Percentiles rank a stretch among this genome's conserved stretches.
Evolutionary conservation across 2,329 filamentous ascomycete species (phyloP).

Genomic region (Thielaviopsis punctulata): DNA sequence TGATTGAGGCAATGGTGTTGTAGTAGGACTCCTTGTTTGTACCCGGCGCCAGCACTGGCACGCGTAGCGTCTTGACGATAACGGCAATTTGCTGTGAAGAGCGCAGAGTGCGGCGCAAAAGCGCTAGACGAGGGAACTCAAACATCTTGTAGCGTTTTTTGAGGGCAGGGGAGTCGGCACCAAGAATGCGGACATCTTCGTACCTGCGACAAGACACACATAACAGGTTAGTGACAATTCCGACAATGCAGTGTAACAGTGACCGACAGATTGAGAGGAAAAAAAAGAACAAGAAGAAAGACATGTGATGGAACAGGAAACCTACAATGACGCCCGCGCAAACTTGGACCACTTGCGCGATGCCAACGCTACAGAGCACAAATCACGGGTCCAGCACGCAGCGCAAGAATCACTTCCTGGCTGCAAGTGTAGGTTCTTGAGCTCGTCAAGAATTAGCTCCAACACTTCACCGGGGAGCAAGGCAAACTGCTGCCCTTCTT

Average conservation of each 20-base stretch:
- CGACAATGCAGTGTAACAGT: not conserved
- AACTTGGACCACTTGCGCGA: conserved; percentile 35
- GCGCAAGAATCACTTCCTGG: conserved; percentile 35
- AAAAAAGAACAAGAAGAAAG: not conserved
- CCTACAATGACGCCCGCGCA: conserved; percentile 34
- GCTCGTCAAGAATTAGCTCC: conserved; percentile 34
- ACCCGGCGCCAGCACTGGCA: conserved; percentile 29
- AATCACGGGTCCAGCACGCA: conserved; percentile 48
- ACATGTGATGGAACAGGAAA: conserved; percentile 5
- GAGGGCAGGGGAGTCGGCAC: conserved; percentile 34
- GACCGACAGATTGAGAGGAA: not conserved
- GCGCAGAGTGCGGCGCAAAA: conserved; percentile 41
- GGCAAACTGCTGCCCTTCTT: conserved; percentile 35
- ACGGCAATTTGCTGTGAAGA: conserved; percentile 34
- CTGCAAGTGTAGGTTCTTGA: conserved; percentile 34
- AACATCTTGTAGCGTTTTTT: conserved; percentile 40
- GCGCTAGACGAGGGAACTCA: conserved; percentile 33
- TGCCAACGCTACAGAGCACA: conserved; percentile 31
- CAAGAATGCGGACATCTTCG: conserved; percentile 39
- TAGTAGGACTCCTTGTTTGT: conserved; percentile 33
- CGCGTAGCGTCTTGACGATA: conserved; percentile 39
- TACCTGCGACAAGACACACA: conserved; percentile 24
- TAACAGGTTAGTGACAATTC: not conserved
- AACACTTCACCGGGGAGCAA: conserved; percentile 41
- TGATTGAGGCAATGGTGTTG: conserved; percentile 38